phyloP scores from a whole-genome alignment of 805 yeast genomes.

The Candida manassasensis region DNA sequence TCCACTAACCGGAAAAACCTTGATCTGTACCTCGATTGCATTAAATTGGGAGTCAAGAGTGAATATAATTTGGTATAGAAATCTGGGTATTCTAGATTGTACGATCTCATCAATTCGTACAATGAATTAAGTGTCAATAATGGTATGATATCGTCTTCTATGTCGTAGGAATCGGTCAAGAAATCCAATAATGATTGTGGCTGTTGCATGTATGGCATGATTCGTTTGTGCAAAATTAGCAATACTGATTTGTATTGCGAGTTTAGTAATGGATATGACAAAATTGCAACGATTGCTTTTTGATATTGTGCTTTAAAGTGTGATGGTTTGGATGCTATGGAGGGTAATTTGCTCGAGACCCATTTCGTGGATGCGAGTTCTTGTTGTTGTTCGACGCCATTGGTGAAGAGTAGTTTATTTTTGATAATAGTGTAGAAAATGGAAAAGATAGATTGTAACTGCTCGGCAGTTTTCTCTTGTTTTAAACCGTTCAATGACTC shows the following conservation, averaged over 20 bases:
- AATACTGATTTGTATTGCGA: slow-evolving; percentile 67
- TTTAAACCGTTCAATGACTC: slow-evolving; percentile 20
- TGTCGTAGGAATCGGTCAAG: slow-evolving; percentile 76
- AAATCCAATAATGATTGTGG: slow-evolving; percentile 92
- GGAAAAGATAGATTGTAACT: slow-evolving; percentile 26
- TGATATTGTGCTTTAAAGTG: slow-evolving; percentile 65
- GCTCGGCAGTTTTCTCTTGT: slow-evolving; percentile 10
- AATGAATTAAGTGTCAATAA: slow-evolving; percentile 82
- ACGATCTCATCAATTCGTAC: slow-evolving; percentile 74
- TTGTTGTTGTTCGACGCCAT: slow-evolving; percentile 27
- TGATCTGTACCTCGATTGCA: slow-evolving; percentile 77
- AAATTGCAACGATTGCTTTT: slow-evolving; percentile 55
- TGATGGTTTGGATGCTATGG: slow-evolving; percentile 31
- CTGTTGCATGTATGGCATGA: slow-evolving; percentile 73
- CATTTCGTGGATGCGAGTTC: slow-evolving; percentile 21
- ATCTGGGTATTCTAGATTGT: slow-evolving; percentile 87
- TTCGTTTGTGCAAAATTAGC: slow-evolving; percentile 70
- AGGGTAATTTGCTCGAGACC: slow-evolving; percentile 31
- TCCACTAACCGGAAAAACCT: slow-evolving; percentile 86
- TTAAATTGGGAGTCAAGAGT: slow-evolving; percentile 66
- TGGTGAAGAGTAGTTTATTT: slow-evolving; percentile 17
- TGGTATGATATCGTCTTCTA: slow-evolving; percentile 48
- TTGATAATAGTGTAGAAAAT: slow-evolving; percentile 39
- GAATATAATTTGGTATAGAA: slow-evolving; percentile 80
- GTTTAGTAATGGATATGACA: slow-evolving; percentile 46